A percentile compares a stretch with the other conserved stretches of the same genome.
These are phyloP conservation scores for Rubia tinctorum DNA, from an alignment of 305 asterid genomes.

Conservation along the genomic window DNA sequence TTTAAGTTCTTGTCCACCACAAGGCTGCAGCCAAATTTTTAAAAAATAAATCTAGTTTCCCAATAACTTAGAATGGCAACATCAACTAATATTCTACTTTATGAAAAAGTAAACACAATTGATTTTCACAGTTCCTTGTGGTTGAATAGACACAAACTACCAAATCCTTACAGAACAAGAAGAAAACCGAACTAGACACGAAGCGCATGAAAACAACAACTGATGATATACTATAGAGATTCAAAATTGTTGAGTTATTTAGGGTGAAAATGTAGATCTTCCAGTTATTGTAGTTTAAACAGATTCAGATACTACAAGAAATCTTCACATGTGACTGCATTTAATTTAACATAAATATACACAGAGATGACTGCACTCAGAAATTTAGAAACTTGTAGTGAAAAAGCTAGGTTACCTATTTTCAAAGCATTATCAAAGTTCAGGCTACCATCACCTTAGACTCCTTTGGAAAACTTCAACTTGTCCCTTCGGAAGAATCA, in stretches of 20 bases:
- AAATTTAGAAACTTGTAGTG: not conserved
- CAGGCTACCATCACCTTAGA: conserved; percentile 9
- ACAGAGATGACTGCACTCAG: conserved; percentile 1
- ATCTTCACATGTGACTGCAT: conserved; percentile 24
- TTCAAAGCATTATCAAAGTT: conserved; percentile 15
- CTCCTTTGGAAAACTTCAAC: conserved; percentile 38
- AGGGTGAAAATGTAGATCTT: conserved; percentile 3
- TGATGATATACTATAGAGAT: not conserved
- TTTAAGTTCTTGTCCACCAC: not conserved
- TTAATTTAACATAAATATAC: not conserved
- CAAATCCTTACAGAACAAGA: conserved; percentile 1
- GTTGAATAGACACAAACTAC: conserved; percentile 8
- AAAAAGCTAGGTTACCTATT: conserved; percentile 17
- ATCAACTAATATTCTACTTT: not conserved
- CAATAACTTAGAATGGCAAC: conserved; percentile 7
- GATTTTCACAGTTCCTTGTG: conserved; percentile 9
- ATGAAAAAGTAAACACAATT: not conserved
- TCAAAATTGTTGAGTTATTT: not conserved
- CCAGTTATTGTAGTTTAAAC: conserved; percentile 38
- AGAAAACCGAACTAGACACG: conserved; percentile 2
- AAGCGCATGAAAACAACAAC: not conserved
- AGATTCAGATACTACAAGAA: conserved; percentile 27
- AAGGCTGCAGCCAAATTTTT: not conserved
- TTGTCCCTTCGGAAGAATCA: conserved; percentile 40
- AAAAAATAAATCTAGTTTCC: not conserved